Evolutionary conservation across 345 rosid genomes (phyloP).

Genomic region (Xanthoceras sorbifolium): DNA sequence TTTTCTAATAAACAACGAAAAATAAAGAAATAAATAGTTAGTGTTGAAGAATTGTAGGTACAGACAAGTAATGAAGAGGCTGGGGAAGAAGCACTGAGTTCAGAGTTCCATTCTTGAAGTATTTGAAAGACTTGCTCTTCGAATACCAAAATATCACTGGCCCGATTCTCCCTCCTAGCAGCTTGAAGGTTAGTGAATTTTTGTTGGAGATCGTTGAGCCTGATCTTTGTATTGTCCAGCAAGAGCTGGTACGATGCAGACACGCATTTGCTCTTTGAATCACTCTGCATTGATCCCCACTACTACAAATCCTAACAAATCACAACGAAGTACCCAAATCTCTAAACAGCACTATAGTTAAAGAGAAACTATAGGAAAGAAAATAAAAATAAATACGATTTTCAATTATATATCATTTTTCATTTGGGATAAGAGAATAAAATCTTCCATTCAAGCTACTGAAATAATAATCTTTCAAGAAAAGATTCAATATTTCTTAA

Average conservation of each 20-base stretch:
- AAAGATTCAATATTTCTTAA: not conserved
- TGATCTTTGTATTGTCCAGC: constrained; percentile 58
- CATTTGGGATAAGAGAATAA: not conserved
- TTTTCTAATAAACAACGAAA: not conserved
- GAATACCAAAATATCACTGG: constrained; percentile 48
- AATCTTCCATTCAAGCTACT: not conserved
- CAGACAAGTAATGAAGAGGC: constrained; percentile 65
- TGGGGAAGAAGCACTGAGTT: constrained; percentile 64
- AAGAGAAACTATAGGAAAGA: not conserved
- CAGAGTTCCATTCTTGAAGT: constrained; percentile 73
- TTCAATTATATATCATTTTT: not conserved
- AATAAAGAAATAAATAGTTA: constrained; percentile 3
- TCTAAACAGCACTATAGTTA: not conserved
- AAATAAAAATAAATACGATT: not conserved
- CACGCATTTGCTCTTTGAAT: constrained; percentile 47
- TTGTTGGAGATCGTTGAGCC: constrained; percentile 60
- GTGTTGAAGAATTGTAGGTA: constrained; percentile 8
- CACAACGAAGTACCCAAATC: not conserved
- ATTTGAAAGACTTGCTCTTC: constrained; percentile 71
- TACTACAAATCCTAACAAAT: constrained; percentile 11
- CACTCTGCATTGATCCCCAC: constrained; percentile 38
- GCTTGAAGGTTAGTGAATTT: constrained; percentile 58
- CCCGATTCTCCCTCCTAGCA: constrained; percentile 63
- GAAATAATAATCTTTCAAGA: not conserved
- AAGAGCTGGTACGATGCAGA: constrained; percentile 52